Base-by-base conservation (phyloP, 352 stramenopile species). In the Thalassiosira allenii region DNA sequence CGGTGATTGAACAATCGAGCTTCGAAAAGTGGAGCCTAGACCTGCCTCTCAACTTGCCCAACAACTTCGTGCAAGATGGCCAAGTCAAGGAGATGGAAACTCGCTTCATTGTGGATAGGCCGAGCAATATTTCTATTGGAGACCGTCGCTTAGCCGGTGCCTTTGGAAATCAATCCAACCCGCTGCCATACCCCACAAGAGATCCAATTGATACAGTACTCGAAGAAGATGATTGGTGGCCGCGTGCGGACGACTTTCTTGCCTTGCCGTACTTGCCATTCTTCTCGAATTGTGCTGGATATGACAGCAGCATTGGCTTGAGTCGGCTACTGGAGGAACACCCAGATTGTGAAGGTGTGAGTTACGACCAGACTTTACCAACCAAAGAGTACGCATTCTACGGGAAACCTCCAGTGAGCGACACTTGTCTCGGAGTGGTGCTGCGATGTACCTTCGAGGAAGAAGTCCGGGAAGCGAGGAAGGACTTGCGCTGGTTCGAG, bases 211-310 rank as follows among this genome's bases (percentile, higher is more conserved):
- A 73, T 25, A 47, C 44, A 41, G 68, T 82, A 37, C 59, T 20
- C 6, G 32, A 69, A 63, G 43, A 74, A 47, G 32, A 78, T 25
- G 25, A 56, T 30, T 81, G 63, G 77, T 77, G 65, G 62, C 20
- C 40, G 32, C n/a, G n/a, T n/a, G 23, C 27, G 23, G 33, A 75
- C 40, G 59, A 71, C 49, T 87, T 84, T 30, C 43, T 85, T 8
- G 92, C 89, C 3, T 84, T 98, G 22, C 95, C 96, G 1, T 99
- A 98, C 73, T 83, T 99, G 44, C 97, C 97, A 0, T 99, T 97
- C 80, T 97, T 99, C 47, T 98, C 94, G n/a, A 97, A 96, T 34
- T 99, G 96, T 66, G 89, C 96, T 14, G 96, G 95, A 4, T 98
- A 97, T 81, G 97, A 98, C 65, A 98, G 92, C 34, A 93, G 98